Base-by-base conservation (phyloP, 78 protist species). In the slime mould (Dictyostelium discoideum) region DNA sequence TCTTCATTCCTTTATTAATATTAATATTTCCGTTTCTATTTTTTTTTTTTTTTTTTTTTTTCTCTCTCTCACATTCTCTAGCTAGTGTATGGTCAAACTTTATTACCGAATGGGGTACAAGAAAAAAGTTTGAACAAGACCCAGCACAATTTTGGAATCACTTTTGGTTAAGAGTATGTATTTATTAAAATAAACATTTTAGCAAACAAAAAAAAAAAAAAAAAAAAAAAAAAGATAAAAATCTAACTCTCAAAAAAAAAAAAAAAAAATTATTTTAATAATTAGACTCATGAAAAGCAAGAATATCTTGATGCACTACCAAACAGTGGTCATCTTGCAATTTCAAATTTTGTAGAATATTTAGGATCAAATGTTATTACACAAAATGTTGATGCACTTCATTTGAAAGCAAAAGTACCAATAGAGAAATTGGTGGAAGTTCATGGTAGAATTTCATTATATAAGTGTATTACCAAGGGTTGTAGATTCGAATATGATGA, bases 351-450 rank as follows among this genome's bases (percentile, higher is more conserved):
- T 14, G 86, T 93, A 5, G 80, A 85, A 18, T 42, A 26, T 7
- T 93, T 92, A 14, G 81, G 86, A 57, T 44, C 50, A 40, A 69
- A 74, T 8, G 84, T 93, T 3, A 87, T 93, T 3, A 93, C 96
- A 79, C 96, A 93, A 67, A 93, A 93, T 77, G 87, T 93, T 2
- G 96, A 93, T 57, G 83, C 50, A 57, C 80, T 93, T 7, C 96
- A 93, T 44, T 20, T 74, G 3, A 84, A 84, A 57, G 65, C 92
- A 29, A 79, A 76, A 24, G 83, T 87, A 50, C 92, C 96, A 37
- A 29, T 48, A 10, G 65, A 22, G 7, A 82, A 84, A 46, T 69
- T 93, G 5, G 86, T 93, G 2, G 93, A 93, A 46, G 77, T 93
- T 26, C 96, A 93, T 63, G 96, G 96, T 42, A 76, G 92, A 40